Evolutionary conservation across 805 yeast species (phyloP).

Genomic region (Kluyveromyces siamensis): DNA sequence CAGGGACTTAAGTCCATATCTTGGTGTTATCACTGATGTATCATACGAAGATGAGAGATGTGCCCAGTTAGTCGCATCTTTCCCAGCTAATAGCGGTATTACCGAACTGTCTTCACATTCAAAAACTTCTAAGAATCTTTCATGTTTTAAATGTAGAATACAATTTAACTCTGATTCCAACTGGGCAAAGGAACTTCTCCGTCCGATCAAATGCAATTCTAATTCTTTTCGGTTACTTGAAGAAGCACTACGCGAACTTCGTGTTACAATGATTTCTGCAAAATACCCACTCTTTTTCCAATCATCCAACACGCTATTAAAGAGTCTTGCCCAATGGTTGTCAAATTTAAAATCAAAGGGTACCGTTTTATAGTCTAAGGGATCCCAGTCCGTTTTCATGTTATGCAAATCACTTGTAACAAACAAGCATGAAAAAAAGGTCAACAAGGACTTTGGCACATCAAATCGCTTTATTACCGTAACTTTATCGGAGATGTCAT

Average conservation of each 20-base stretch:
- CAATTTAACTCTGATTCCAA: slow-evolving; percentile 1
- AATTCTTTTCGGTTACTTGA: neutral
- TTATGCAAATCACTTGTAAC: neutral
- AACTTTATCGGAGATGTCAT: neutral
- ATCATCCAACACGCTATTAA: neutral
- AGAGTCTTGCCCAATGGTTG: neutral
- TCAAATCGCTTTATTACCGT: neutral
- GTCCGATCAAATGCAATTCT: neutral
- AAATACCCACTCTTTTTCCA: neutral
- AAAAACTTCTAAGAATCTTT: neutral
- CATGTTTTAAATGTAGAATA: neutral
- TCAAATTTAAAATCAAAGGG: neutral
- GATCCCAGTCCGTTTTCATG: neutral
- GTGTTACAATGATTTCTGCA: neutral
- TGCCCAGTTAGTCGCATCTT: neutral
- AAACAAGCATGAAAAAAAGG: neutral
- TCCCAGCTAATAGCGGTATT: slow-evolving; percentile 1
- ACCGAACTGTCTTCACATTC: neutral
- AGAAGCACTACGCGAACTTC: neutral
- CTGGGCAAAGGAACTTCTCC: neutral
- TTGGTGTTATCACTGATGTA: neutral
- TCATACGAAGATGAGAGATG: neutral
- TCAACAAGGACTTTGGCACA: neutral
- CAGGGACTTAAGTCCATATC: neutral
- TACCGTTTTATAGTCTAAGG: neutral